Evolutionary conservation across 495 filamentous ascomycete species (phyloP).

Genomic region (Delitschia confertaspora): DNA sequence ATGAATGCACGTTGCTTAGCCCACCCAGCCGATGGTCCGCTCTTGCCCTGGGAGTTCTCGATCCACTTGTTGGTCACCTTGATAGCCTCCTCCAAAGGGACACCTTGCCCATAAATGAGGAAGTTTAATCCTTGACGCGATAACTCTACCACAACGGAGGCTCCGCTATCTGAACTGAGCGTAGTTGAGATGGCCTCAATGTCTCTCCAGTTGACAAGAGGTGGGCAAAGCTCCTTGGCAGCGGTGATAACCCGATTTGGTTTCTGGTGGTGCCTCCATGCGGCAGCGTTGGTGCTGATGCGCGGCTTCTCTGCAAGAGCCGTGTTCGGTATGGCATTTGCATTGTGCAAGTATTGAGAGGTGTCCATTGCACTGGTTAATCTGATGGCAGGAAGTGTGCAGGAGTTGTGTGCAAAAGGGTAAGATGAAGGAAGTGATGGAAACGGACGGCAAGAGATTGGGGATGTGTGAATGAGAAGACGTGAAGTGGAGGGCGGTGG

Average conservation of each 20-base stretch:
- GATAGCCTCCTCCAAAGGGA: constrained; percentile 5
- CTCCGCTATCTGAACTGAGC: neutral
- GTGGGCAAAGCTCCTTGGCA: neutral
- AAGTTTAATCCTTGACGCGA: constrained; percentile 4
- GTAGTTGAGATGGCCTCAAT: neutral
- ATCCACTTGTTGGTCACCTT: constrained; percentile 16
- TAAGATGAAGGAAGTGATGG: too few relatives aligned
- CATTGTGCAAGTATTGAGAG: too few relatives aligned
- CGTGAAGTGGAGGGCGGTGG: too few relatives aligned
- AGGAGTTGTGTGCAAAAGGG: neutral
- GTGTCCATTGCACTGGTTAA: too few relatives aligned
- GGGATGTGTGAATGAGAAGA: too few relatives aligned
- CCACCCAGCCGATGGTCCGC: constrained; percentile 9
- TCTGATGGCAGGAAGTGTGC: too few relatives aligned
- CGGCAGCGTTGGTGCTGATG: neutral
- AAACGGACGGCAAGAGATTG: too few relatives aligned
- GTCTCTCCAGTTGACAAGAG: neutral
- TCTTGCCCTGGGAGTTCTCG: constrained; percentile 1
- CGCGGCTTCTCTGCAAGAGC: neutral
- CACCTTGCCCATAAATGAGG: neutral
- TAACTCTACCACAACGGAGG: constrained; percentile 1
- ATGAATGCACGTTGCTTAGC: constrained; percentile 13
- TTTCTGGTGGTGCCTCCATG: neutral
- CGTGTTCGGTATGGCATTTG: too few relatives aligned
- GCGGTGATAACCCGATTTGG: constrained; percentile 1